These are phyloP conservation scores for Aristolochia fimbriata DNA, from an alignment of 164 flowering plant genomes.

Conservation along the genomic window DNA sequence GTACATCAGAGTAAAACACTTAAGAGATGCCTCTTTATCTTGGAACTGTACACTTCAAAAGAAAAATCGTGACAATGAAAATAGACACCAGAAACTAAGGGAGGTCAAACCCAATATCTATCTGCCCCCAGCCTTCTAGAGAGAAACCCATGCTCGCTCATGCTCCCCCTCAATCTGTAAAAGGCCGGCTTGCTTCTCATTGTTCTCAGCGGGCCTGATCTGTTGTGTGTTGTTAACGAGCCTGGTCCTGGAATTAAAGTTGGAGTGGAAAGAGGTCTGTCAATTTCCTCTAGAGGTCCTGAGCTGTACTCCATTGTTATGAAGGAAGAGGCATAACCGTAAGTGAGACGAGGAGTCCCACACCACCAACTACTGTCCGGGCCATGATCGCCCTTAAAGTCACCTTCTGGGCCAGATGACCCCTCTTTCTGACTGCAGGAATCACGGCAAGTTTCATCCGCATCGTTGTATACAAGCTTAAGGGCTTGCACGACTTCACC, in stretches of 20 bases:
- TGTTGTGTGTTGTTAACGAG: conserved; percentile 42
- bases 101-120: neutral
- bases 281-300: conserved; percentile 64
- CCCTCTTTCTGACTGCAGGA: conserved; percentile 45
- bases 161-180: conserved; percentile 62
- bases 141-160: conserved; percentile 67
- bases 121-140: neutral
- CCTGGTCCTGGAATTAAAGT: conserved; percentile 33
- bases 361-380: conserved; percentile 67
- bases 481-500: conserved; percentile 98
- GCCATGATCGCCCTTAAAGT: conserved; percentile 47
- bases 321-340: conserved; percentile 68
- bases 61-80: conserved; percentile 4
- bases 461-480: conserved; percentile 75
- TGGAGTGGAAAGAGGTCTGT: conserved; percentile 46
- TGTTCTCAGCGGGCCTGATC: conserved; percentile 84
- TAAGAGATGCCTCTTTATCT: conserved; percentile 7
- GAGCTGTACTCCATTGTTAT: conserved; percentile 88
- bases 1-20: neutral
- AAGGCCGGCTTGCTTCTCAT: conserved; percentile 43
- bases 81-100: neutral
- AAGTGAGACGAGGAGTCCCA: conserved; percentile 46
- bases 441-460: conserved; percentile 61
- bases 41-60: conserved; percentile 43
- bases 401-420: conserved; percentile 62